phyloP scores from a whole-genome alignment of 2,329 filamentous ascomycete genomes.

The Botryotinia narcissicola region DNA sequence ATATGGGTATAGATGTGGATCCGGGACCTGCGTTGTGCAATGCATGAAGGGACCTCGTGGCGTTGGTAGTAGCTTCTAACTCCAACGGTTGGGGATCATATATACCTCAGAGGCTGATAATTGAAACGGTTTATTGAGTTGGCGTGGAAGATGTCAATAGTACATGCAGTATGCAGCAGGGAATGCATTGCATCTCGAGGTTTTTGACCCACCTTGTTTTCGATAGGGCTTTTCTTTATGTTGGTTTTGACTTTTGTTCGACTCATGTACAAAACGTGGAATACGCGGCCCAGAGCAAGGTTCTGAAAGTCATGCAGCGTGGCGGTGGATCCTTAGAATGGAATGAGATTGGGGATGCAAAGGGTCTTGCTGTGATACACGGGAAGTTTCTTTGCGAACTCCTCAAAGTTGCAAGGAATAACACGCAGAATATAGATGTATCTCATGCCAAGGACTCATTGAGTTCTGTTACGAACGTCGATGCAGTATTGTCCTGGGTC shows the following conservation, averaged over 20 bases:
- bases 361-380: not conserved
- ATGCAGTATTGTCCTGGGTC: not conserved
- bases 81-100: not conserved
- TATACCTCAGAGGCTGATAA: not conserved
- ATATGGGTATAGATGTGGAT: not conserved
- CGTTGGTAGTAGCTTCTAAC: not conserved
- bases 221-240: not conserved
- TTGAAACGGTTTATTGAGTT: not conserved
- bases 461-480: not conserved
- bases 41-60: conserved; percentile 1
- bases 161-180: not conserved
- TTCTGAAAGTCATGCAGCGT: not conserved
- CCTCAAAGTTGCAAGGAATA: not conserved
- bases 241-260: not conserved
- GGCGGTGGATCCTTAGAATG: not conserved
- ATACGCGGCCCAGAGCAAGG: not conserved
- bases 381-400: not conserved
- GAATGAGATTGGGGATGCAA: not conserved
- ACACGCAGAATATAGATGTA: not conserved
- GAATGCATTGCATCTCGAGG: not conserved
- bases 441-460: not conserved
- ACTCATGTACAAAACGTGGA: not conserved
- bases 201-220: not conserved
- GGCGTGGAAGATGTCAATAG: not conserved
- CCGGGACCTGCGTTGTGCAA: not conserved